These are phyloP conservation scores for Athelia sp. DNA, from an alignment of 1,284 basidiomycete species.

Conservation along the genomic window DNA sequence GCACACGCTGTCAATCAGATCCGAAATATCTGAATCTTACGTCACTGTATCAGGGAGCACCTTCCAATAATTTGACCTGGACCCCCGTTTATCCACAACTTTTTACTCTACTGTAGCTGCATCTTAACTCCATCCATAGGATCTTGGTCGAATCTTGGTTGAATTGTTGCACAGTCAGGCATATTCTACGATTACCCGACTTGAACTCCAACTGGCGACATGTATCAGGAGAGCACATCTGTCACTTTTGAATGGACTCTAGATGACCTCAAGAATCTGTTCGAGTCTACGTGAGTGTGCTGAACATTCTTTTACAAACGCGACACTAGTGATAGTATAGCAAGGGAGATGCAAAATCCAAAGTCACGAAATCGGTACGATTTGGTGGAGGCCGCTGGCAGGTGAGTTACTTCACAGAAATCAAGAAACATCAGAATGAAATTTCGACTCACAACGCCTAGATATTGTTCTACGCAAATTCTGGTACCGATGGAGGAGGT, in stretches of 20 bases:
- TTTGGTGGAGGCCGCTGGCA: slow-evolving; percentile 74
- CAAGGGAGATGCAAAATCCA: slow-evolving; percentile 67
- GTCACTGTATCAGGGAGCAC: too few relatives aligned
- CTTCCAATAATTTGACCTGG: too few relatives aligned
- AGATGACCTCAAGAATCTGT: slow-evolving; percentile 60
- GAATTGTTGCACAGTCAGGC: too few relatives aligned
- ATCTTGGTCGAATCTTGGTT: too few relatives aligned
- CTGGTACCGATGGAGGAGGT: slow-evolving; percentile 47
- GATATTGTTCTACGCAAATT: slow-evolving; percentile 81
- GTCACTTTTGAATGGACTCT: slow-evolving; percentile 76
- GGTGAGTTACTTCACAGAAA: slow-evolving; percentile 31
- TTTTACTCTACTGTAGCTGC: too few relatives aligned
- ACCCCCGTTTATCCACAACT: too few relatives aligned
- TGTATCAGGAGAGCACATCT: slow-evolving; percentile 46
- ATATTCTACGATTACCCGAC: too few relatives aligned
- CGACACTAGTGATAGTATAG: slow-evolving; percentile 20
- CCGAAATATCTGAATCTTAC: too few relatives aligned
- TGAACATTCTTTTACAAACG: not conserved
- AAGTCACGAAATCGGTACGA: slow-evolving; percentile 59
- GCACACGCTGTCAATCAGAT: too few relatives aligned
- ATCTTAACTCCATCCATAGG: too few relatives aligned
- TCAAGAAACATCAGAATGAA: not conserved
- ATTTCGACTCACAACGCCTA: too few relatives aligned
- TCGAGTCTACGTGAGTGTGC: slow-evolving; percentile 57
- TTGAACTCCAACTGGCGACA: too few relatives aligned